Evolutionary conservation across 768 basidiomycete genomes (phyloP).

Genomic region (Russula vinacea): DNA sequence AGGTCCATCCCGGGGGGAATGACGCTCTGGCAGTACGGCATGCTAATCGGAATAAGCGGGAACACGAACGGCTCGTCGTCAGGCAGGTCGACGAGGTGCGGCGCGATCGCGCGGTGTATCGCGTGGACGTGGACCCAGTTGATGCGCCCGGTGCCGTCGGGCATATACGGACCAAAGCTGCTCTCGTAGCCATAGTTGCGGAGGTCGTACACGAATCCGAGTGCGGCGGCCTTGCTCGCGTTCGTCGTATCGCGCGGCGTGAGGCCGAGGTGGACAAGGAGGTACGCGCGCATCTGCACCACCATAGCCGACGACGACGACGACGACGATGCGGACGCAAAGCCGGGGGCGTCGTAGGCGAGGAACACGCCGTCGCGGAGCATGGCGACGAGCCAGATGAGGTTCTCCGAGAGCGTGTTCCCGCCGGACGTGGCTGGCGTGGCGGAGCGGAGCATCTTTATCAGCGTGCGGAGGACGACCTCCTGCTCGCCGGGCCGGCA

Average conservation of each 20-base stretch:
- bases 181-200: constrained; percentile 51
- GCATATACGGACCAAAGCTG: constrained; percentile 55
- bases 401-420: constrained; percentile 46
- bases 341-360: constrained; percentile 32
- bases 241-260: constrained; percentile 44
- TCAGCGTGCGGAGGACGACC: constrained; percentile 46
- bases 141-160: constrained; percentile 43
- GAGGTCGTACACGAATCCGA: constrained; percentile 61
- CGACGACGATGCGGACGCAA: no score
- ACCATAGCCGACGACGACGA: constrained; percentile 39
- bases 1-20: constrained; percentile 42
- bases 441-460: constrained; percentile 47
- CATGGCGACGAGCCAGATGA: constrained; percentile 49
- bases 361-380: constrained; percentile 47
- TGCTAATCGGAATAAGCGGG: constrained; percentile 46
- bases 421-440: constrained; percentile 38
- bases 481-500: constrained; percentile 46
- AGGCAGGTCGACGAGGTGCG: constrained; percentile 47
- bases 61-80: constrained; percentile 34
- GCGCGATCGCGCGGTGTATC: constrained; percentile 54
- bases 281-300: constrained; percentile 45
- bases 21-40: constrained; percentile 53
- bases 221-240: constrained; percentile 40
- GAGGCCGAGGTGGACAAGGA: constrained; percentile 59
- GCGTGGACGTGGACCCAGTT: constrained; percentile 61